A percentile compares a stretch with the other conserved stretches of the same genome.
Evolutionary conservation across 108 stramenopile genomes (phyloP).

Genomic region (Skeletonema grethae): DNA sequence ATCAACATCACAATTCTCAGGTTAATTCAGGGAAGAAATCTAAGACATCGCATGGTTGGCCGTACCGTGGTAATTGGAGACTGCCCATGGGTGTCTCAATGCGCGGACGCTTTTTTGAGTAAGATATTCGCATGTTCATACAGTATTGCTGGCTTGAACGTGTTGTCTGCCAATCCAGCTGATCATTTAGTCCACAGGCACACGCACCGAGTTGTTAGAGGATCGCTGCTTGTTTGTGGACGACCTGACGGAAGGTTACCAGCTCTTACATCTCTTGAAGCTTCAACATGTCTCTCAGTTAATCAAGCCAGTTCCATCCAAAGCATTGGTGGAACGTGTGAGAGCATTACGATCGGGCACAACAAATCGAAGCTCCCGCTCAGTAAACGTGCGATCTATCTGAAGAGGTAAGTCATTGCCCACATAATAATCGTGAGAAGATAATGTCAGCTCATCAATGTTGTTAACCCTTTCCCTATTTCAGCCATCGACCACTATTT

Average conservation of each 20-base stretch:
- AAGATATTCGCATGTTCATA: conserved; percentile 69
- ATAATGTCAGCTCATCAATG: background rate
- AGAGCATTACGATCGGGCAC: conserved; percentile 66
- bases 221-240: conserved; percentile 59
- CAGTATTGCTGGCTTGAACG: conserved; percentile 56
- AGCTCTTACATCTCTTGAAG: conserved; percentile 58
- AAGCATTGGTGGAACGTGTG: conserved; percentile 48
- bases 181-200: conserved; percentile 70
- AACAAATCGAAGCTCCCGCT: conserved; percentile 61
- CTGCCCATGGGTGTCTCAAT: conserved; percentile 61
- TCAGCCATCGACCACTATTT: conserved; percentile 43
- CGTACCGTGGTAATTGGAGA: conserved; percentile 74
- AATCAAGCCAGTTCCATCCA: conserved; percentile 63
- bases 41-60: conserved; percentile 64
- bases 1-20: conserved; percentile 52
- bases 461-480: background rate
- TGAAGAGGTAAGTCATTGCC: conserved; percentile 1
- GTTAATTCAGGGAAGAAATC: conserved; percentile 46
- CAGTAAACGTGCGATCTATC: conserved; percentile 1
- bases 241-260: conserved; percentile 65
- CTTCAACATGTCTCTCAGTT: conserved; percentile 53
- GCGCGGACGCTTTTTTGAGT: conserved; percentile 59
- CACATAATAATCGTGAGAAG: background rate
- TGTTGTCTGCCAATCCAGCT: conserved; percentile 56
- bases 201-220: conserved; percentile 66